Evolutionary conservation across 2,329 filamentous ascomycete species (phyloP), one percentile per base, ranked within the genome.

Genomic region (Apiospora hydei): DNA sequence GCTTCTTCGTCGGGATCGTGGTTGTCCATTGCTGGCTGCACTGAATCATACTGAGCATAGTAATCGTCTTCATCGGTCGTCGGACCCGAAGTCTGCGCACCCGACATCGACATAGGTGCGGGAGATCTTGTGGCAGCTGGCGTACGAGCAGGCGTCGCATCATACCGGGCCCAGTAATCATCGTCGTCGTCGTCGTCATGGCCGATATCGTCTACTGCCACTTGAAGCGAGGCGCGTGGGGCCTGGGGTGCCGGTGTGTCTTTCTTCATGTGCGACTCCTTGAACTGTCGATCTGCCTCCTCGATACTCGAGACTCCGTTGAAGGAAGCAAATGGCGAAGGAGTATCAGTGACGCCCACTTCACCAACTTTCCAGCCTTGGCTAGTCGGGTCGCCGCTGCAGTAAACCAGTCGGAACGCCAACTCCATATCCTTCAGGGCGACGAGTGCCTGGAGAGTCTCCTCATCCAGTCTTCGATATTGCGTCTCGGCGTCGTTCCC

Each of bases 111-210:
- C 75, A 77, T 77, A 18, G 92, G 91, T 16, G 88, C 91, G 4
- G 92, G 91, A 5, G 91, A 92, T 34, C 84, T 86, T 77, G 91
- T 90, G 30, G 85, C 82, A 8, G 87, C 90, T 0, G 91, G 91
- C 13, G 91, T 93, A 64, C 87, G 85, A 1, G 88, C 73, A 18
- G 93, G 92, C 4, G 92, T 94, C 38, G 89, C 88, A 79, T 94
- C 93, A 80, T 96, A 95, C 73, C 90, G 88, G 44, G 90, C 92
- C 93, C 93, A 96, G 81, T 96, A 96, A 76, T 91, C 91, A 75
- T 94, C 92, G 73, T 94, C 92, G 30, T 93, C 91, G 0, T 90
- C 90, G 0, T 91, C 89, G 0, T 87, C 74, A 57, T 76, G 73
- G 8, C 69, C 73, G 11, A 70, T n/a, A 8, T 53, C 34, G 44